Evolutionary conservation across 441 rosid genomes (phyloP).

Genomic region (Pelargonium myrrhifolium): DNA sequence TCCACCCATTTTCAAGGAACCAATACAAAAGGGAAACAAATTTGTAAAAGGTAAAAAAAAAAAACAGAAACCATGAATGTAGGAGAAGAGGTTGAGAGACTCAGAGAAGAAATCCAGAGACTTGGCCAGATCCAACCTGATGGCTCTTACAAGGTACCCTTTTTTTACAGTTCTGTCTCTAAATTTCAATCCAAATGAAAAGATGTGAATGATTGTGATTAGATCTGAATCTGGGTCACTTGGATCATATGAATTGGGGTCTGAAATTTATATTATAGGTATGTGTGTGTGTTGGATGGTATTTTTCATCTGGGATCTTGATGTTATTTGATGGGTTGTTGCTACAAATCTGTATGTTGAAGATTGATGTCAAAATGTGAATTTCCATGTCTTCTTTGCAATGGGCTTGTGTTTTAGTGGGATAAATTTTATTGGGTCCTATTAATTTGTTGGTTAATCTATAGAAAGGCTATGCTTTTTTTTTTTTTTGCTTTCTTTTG

Average conservation of each 20-base stretch:
- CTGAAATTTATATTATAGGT: neutral
- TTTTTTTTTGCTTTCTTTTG: no score
- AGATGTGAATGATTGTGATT: neutral
- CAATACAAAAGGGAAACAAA: no score
- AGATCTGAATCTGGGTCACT: neutral
- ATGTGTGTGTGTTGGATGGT: no score
- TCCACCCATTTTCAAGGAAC: neutral
- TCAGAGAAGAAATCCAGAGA: conserved; percentile 79
- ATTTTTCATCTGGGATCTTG: neutral
- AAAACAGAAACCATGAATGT: conserved; percentile 54
- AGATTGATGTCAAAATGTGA: conserved; percentile 3
- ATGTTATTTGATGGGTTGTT: neutral
- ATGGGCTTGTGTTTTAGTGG: neutral
- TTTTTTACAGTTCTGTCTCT: neutral
- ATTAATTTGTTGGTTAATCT: neutral
- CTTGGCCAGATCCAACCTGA: conserved; percentile 69
- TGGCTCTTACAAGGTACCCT: conserved; percentile 81
- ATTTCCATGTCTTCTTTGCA: neutral
- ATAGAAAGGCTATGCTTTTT: no score
- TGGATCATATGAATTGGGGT: neutral
- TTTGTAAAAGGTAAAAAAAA: no score
- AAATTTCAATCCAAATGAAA: no score
- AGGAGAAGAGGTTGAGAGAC: conserved; percentile 76
- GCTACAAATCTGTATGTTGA: neutral
- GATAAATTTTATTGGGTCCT: neutral